Base-by-base conservation (phyloP, 2,329 filamentous ascomycete genomes). In the Paecilomyces fulvus region DNA sequence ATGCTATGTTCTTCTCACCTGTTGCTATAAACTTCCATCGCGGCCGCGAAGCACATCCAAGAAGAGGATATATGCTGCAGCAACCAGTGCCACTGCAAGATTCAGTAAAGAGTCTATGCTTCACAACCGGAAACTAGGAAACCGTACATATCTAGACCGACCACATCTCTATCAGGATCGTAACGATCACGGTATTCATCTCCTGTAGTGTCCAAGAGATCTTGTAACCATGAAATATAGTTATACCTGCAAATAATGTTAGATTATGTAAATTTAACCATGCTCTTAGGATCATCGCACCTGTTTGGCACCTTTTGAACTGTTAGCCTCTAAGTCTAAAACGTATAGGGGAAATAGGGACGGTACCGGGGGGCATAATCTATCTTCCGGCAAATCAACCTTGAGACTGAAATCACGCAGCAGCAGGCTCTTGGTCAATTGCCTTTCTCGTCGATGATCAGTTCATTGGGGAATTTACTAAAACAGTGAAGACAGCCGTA, bases 181-280 rank as follows among this genome's bases (percentile, higher is more conserved):
- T 83, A 86, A 0, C 75, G 76, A 50, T 79, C 75, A 7, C 64
- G 64, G 59, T 77, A 74, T 56, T 72, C 64, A 14, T 75, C 73
- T 9, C 75, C 75, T 0, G 86, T 87, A 0, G 84, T 86, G 65
- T 95, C 90, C 6, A 97, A 69, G 0, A 99, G 80, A 2, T 81
- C 79, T 65, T 95, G 90, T 1, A 97, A 77, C 91, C 92, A 97
- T 8, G 92, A 76, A 20, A 97, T 83, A 70, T 99, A 99, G 67
- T 92, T 94, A 70, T 95, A 86, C 52, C 91, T 84, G 59, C 83
- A 33, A 83, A 0, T 7, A 25, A 53, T 63, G 14, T 30, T 58
- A 17, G 31, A 52, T 9, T 3, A 17, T 17, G 37, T n/a, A 9
- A 17, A 17, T 8, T 43, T 20, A 20, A 20, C 17, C 10, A 43